Evolutionary conservation across 352 stramenopile genomes (phyloP), one percentile per base, ranked within the genome.

Genomic region (Pythium coloratum): DNA sequence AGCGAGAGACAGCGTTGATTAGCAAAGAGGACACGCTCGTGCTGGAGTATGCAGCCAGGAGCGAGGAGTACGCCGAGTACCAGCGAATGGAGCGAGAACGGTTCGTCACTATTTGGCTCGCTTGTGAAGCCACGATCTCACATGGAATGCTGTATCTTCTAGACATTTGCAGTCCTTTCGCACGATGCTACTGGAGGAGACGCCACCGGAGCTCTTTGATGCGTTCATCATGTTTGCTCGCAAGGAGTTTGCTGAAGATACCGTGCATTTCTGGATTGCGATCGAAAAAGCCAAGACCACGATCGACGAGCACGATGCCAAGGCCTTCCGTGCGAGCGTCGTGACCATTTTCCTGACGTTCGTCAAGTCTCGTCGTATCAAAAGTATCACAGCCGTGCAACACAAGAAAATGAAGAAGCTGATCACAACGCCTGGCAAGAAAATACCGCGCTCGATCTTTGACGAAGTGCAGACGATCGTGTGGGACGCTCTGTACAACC

Each of bases 331-430:
- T 0, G 68, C 69, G 2, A 67, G 69, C 10, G 80, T 78, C 2
- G 78, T 90, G 3, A 32, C 55, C 30, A 84, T 83, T 30, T 92
- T 81, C 60, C 59, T 89, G 36, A 78, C 61, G 6, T 90, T 78
- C 61, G 77, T 92, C 69, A 88, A 92, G 51, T 87, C 81, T 0
- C 72, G 76, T 1, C 74, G 81, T 6, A 71, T 92, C 32, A 87
- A 84, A 54, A 68, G 88, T 14, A 81, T 88, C 58, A 91, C 83
- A 6, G 78, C 80, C 1, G 78, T 78, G 4, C 81, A 90, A 55
- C 77, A 77, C 53, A 92, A 90, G 57, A 81, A 77, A 38, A 87
- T 92, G 62, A 86, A 89, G 60, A 86, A 87, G 14, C 59, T 62
- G 30, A 88, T 90, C 63, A 90, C 83, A 3, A 87, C 72, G 6